phyloP scores from a whole-genome alignment of 139 green algal genomes.

The Volvox africanus region DNA sequence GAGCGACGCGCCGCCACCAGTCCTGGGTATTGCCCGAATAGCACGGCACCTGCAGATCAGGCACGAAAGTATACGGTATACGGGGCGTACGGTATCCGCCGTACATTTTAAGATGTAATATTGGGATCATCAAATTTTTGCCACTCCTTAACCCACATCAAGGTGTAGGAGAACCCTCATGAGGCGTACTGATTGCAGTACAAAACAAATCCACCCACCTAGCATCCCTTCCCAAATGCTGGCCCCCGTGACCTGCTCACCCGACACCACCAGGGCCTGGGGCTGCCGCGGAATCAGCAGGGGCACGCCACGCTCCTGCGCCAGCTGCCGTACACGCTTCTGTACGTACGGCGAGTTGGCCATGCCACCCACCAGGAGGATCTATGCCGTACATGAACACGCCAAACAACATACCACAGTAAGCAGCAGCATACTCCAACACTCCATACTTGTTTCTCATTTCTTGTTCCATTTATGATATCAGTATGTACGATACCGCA shows the following conservation, averaged over 20 bases:
- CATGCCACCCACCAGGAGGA: constrained; percentile 30
- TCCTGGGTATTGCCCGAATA: neutral
- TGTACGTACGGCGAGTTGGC: constrained; percentile 6
- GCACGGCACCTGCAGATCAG: neutral
- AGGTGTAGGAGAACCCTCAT: too few species aligned
- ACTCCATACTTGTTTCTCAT: neutral
- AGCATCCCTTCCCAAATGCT: too few species aligned
- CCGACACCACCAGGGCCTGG: constrained; percentile 4
- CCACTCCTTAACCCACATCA: too few species aligned
- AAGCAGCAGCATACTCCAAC: neutral
- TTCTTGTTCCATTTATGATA: neutral
- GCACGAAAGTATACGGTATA: neutral
- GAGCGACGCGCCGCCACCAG: neutral
- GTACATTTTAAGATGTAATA: too few species aligned
- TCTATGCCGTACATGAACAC: neutral
- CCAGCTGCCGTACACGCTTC: neutral
- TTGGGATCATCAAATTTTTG: too few species aligned
- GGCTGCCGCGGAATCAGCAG: neutral
- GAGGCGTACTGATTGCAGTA: too few species aligned
- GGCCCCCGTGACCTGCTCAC: neutral
- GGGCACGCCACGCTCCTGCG: neutral
- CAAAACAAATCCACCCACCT: too few species aligned
- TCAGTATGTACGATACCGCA: too few species aligned
- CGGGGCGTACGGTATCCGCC: too few species aligned
- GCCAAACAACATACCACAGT: neutral